Conservation (phyloP, 371 early-diverging fungal species). For the Mortierella sp. region DNA sequence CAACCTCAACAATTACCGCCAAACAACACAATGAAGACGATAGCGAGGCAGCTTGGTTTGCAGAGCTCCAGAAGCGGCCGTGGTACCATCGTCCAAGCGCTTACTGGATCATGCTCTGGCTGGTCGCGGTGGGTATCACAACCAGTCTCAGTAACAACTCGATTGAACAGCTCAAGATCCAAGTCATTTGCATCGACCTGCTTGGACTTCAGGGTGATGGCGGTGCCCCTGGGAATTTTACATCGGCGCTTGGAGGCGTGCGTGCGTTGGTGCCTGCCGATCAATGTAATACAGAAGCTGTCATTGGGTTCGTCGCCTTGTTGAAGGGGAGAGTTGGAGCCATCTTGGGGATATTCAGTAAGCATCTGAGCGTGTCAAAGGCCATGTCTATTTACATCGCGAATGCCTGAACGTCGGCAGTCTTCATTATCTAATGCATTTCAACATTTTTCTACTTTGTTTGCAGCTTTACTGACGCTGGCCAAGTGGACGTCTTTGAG, state of each 20-base stretch:
- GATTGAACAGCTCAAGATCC: slow-evolving; percentile 17
- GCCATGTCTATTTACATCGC: not conserved
- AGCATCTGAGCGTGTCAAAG: not conserved
- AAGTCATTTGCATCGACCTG: slow-evolving; percentile 29
- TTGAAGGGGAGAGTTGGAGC: slow-evolving; percentile 10
- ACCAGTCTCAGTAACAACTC: slow-evolving; percentile 7
- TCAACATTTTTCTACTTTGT: not conserved
- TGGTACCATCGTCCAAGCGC: slow-evolving; percentile 29
- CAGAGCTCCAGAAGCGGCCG: not conserved
- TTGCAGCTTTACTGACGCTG: slow-evolving; percentile 20
- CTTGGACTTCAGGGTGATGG: not conserved
- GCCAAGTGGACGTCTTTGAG: slow-evolving; percentile 36
- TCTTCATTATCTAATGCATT: not conserved
- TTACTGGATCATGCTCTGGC: slow-evolving; percentile 23
- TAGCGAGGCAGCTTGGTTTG: slow-evolving; percentile 24
- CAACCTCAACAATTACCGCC: not conserved
- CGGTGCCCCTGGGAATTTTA: not conserved
- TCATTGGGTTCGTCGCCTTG: slow-evolving; percentile 20
- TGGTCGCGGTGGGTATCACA: slow-evolving; percentile 3
- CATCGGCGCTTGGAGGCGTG: not conserved
- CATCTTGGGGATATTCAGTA: slow-evolving; percentile 20
- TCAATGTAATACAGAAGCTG: slow-evolving; percentile 15
- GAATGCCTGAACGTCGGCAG: not conserved
- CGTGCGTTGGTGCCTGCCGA: not conserved
- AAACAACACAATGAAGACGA: slow-evolving; percentile 10